These are phyloP conservation scores for Grifola frondosa DNA, from an alignment of 1,284 basidiomycete genomes.

Conservation along the genomic window DNA sequence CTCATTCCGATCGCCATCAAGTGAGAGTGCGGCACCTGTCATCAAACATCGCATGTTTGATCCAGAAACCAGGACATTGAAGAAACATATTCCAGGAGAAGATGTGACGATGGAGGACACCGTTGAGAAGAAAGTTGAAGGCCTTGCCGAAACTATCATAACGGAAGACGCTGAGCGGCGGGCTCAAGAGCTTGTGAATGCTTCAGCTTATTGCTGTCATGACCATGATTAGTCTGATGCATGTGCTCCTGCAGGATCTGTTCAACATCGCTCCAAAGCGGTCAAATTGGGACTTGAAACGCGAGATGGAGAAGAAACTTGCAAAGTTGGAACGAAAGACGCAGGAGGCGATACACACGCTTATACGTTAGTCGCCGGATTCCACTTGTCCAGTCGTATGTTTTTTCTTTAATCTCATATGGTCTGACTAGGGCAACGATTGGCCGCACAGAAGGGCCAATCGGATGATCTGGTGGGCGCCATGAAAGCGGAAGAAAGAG, in stretches of 20 bases:
- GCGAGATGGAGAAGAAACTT: conserved; percentile 90
- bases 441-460: conserved; percentile 74
- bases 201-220: not conserved
- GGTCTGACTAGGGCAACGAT: conserved; percentile 59
- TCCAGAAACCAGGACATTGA: conserved; percentile 75
- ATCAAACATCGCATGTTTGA: conserved; percentile 86
- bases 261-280: conserved; percentile 97
- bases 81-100: conserved; percentile 56
- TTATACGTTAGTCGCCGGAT: conserved; percentile 74
- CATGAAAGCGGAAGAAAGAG: conserved; percentile 66
- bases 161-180: conserved; percentile 82
- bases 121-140: conserved; percentile 83
- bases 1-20: too few relatives aligned
- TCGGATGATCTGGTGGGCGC: conserved; percentile 76
- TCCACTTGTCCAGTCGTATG: conserved; percentile 1
- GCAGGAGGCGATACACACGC: conserved; percentile 87
- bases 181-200: conserved; percentile 82
- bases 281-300: conserved; percentile 96
- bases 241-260: conserved; percentile 63
- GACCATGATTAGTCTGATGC: not conserved
- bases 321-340: conserved; percentile 88
- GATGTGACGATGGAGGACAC: conserved; percentile 75
- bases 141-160: conserved; percentile 83
- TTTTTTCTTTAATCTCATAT: conserved; percentile 20
- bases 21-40: conserved; percentile 45